Conservation (phyloP, 495 filamentous ascomycete genomes). For the Penicillium antarcticum region DNA sequence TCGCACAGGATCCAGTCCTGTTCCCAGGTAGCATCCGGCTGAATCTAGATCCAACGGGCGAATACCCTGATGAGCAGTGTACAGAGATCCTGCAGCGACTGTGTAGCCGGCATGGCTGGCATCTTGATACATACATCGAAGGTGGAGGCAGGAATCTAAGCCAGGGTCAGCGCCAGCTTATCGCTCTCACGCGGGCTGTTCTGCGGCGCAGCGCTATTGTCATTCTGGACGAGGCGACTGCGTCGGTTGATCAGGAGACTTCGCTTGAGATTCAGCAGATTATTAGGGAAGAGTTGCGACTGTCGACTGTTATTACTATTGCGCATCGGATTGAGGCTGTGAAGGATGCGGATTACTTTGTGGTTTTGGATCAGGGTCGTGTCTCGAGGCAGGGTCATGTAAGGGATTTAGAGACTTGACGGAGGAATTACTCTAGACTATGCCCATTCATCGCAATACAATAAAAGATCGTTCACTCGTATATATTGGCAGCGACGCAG, state of each 20-base stretch:
- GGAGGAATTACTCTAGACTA: too few species aligned
- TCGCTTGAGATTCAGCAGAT: conserved; percentile 75
- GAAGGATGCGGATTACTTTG: conserved; percentile 68
- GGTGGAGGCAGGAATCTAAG: conserved; percentile 57
- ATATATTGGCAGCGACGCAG: conserved; percentile 56
- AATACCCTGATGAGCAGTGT: conserved; percentile 50
- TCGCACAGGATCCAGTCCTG: conserved; percentile 63
- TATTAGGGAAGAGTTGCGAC: conserved; percentile 66
- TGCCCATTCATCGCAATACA: conserved; percentile 39
- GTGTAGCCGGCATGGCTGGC: conserved; percentile 51
- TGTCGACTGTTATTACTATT: conserved; percentile 83
- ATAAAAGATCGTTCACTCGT: not conserved
- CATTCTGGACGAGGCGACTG: conserved; percentile 80
- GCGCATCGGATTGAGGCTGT: conserved; percentile 81
- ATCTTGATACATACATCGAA: conserved; percentile 51
- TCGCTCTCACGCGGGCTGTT: conserved; percentile 57
- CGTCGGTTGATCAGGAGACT: conserved; percentile 75
- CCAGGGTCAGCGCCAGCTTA: conserved; percentile 61
- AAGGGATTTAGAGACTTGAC: conserved; percentile 15
- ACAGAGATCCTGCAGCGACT: conserved; percentile 48
- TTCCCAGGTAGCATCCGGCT: conserved; percentile 58
- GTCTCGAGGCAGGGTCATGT: conserved; percentile 39
- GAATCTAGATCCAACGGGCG: conserved; percentile 53
- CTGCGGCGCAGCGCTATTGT: conserved; percentile 56
- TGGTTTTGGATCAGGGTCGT: conserved; percentile 66